These are phyloP conservation scores for Penicillium ochrochloron DNA, from an alignment of 495 filamentous ascomycete species.

Conservation along the genomic window DNA sequence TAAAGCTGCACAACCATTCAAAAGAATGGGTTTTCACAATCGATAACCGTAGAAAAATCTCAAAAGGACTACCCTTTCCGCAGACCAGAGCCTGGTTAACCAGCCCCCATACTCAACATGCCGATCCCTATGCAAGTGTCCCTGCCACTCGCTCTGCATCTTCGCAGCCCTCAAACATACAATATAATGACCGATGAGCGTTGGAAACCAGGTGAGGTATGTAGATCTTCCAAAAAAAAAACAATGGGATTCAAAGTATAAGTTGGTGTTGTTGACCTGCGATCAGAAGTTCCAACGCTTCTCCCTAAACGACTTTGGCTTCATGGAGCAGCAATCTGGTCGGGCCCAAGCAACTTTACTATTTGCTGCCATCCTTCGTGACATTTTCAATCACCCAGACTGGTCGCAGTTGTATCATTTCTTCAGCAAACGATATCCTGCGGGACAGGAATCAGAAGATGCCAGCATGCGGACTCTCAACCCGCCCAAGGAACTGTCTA, in stretches of 20 bases:
- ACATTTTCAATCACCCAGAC: conserved; percentile 8
- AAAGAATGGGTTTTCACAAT: not conserved
- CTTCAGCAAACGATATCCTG: conserved; percentile 5
- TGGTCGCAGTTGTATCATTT: conserved; percentile 11
- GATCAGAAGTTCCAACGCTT: conserved; percentile 5
- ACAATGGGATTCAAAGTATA: not conserved
- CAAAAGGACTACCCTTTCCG: no score
- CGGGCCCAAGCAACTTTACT: not conserved
- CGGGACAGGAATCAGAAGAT: not conserved
- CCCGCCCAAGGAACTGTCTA: not conserved
- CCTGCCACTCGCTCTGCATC: conserved; percentile 11
- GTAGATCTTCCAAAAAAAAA: not conserved
- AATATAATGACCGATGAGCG: conserved; percentile 1
- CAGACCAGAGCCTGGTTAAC: not conserved
- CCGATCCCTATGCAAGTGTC: conserved; percentile 2
- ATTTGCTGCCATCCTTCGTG: conserved; percentile 5
- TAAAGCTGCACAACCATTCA: not conserved
- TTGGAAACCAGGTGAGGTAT: conserved; percentile 11
- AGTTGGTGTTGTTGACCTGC: not conserved
- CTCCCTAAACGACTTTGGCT: conserved; percentile 6
- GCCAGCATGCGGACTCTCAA: not conserved
- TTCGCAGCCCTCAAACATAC: conserved; percentile 5
- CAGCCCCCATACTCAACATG: not conserved
- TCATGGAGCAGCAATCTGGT: not conserved
- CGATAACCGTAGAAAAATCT: no score